Evolutionary conservation across 305 asterid species (phyloP).

Genomic region (Caryopteris hybrid): DNA sequence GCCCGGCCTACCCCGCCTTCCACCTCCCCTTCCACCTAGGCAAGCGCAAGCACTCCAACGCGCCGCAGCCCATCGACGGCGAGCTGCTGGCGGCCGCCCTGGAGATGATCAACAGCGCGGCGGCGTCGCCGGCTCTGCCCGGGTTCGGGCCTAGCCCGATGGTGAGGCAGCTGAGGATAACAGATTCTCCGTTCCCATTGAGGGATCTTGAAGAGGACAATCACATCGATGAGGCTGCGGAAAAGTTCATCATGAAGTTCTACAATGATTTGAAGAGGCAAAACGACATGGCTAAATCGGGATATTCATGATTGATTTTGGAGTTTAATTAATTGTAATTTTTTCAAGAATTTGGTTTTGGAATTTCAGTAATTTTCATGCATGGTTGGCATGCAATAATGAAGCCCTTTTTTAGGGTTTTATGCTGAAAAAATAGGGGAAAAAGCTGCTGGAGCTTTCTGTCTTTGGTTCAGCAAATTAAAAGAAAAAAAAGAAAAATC

Average conservation of each 20-base stretch:
- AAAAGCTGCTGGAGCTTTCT: neutral
- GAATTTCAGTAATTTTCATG: neutral
- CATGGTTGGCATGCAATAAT: conserved; percentile 1
- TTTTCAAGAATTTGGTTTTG: conserved; percentile 14
- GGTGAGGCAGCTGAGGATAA: conserved; percentile 72
- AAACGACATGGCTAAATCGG: conserved; percentile 13
- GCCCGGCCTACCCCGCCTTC: conserved; percentile 41
- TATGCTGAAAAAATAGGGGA: neutral
- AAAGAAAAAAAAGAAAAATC: neutral
- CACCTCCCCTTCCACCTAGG: conserved; percentile 29
- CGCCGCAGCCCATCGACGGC: conserved; percentile 24
- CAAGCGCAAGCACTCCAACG: conserved; percentile 29
- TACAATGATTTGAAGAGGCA: conserved; percentile 51
- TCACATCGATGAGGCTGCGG: conserved; percentile 64
- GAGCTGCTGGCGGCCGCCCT: conserved; percentile 28
- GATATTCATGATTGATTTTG: neutral
- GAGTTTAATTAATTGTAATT: neutral
- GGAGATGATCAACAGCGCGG: conserved; percentile 35
- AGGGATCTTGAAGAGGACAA: conserved; percentile 27
- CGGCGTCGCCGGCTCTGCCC: conserved; percentile 43
- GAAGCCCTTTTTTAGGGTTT: conserved; percentile 6
- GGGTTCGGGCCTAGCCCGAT: conserved; percentile 46
- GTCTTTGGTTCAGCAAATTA: neutral
- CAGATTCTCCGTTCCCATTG: conserved; percentile 68
- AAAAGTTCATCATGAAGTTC: conserved; percentile 39